Conservation (phyloP, 345 rosid genomes). For the Lumnitzera littorea region DNA sequence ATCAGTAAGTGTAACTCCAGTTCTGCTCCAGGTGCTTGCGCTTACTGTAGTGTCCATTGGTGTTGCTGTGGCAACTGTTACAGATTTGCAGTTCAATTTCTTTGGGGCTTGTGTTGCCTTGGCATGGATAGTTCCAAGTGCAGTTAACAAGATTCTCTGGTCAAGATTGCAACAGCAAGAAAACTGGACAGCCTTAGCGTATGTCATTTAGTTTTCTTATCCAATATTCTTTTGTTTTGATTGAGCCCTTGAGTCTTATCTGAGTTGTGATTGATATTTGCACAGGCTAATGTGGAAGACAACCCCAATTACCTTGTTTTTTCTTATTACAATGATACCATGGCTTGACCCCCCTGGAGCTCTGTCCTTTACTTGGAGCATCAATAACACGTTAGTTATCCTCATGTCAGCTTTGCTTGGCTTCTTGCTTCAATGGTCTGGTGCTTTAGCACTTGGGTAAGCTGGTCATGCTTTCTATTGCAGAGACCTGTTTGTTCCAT, state of each 20-base stretch:
- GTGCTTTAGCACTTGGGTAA: slow-evolving; percentile 96
- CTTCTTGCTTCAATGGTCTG: slow-evolving; percentile 98
- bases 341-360: slow-evolving; percentile 91
- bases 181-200: slow-evolving; percentile 93
- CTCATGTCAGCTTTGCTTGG: slow-evolving; percentile 76
- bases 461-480: slow-evolving; percentile 5
- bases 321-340: slow-evolving; percentile 74
- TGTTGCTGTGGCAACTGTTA: slow-evolving; percentile 90
- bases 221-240: background rate
- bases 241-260: slow-evolving; percentile 3
- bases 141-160: slow-evolving; percentile 92
- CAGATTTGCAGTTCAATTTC: slow-evolving; percentile 78
- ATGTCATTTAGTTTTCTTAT: slow-evolving; percentile 19
- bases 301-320: slow-evolving; percentile 81
- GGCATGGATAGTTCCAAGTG: slow-evolving; percentile 95
- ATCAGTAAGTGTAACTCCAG: slow-evolving; percentile 2
- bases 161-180: slow-evolving; percentile 85
- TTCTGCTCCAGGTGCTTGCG: slow-evolving; percentile 53
- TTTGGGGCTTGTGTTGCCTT: slow-evolving; percentile 89
- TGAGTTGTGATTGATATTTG: background rate
- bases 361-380: slow-evolving; percentile 62
- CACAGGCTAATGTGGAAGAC: slow-evolving; percentile 98
- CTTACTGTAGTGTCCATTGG: slow-evolving; percentile 78
- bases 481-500: background rate
- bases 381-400: slow-evolving; percentile 47